phyloP scores from a whole-genome alignment of 306 rosid species.

The Vigna trinervia region DNA sequence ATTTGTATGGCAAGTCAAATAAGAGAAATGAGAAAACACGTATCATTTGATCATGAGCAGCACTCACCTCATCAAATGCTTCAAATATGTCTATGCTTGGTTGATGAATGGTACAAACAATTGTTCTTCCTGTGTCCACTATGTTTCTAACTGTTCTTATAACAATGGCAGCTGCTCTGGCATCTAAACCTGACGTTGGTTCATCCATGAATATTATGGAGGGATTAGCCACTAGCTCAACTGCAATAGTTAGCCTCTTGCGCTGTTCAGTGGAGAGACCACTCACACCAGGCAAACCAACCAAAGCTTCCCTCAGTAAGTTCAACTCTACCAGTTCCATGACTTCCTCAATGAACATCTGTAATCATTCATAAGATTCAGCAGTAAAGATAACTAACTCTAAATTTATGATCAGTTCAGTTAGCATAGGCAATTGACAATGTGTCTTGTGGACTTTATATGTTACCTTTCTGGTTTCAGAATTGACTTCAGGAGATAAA shows the following conservation, averaged over 20 bases:
- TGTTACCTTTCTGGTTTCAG: constrained; percentile 62
- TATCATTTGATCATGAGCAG: background rate
- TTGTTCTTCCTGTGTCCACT: constrained; percentile 54
- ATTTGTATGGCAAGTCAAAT: background rate
- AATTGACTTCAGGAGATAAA: constrained; percentile 55
- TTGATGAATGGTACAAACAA: constrained; percentile 56
- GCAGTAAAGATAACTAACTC: background rate
- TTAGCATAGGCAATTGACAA: background rate
- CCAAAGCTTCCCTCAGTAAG: constrained; percentile 38
- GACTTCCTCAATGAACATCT: constrained; percentile 57
- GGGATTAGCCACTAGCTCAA: constrained; percentile 56
- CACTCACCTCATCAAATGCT: constrained; percentile 55
- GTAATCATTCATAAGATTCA: constrained; percentile 19
- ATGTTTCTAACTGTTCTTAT: constrained; percentile 57
- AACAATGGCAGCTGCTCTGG: constrained; percentile 58
- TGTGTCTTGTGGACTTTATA: background rate
- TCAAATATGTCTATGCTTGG: constrained; percentile 56
- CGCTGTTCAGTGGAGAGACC: constrained; percentile 56
- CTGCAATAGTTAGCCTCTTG: constrained; percentile 54
- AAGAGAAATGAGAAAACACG: background rate
- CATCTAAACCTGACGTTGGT: constrained; percentile 49
- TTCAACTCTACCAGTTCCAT: constrained; percentile 53
- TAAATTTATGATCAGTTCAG: constrained; percentile 10
- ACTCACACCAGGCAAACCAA: constrained; percentile 55
- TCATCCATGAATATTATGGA: constrained; percentile 58